These are phyloP conservation scores for Fragaria vesca DNA, from an alignment of 306 rosid genomes.

Conservation along the genomic window DNA sequence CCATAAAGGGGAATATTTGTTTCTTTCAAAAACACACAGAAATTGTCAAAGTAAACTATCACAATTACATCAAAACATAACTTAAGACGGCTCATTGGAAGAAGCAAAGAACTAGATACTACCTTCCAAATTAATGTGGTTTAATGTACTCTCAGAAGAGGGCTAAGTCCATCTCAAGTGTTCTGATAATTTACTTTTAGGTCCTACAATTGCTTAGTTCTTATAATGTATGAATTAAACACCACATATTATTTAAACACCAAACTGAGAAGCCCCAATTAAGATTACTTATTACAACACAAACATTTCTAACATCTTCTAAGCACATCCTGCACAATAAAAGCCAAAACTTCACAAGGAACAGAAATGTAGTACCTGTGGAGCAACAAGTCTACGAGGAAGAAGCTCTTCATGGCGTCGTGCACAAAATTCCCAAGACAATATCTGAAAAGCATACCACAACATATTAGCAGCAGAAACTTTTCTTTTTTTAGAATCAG, in stretches of 20 bases:
- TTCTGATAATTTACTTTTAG: not conserved
- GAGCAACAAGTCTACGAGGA: constrained; percentile 89
- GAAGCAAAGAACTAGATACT: not conserved
- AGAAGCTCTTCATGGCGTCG: constrained; percentile 96
- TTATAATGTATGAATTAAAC: not conserved
- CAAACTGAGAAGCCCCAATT: not conserved
- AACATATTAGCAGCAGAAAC: constrained; percentile 7
- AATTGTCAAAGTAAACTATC: not conserved
- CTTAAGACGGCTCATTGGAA: not conserved
- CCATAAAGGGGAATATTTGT: not conserved
- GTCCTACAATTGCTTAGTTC: not conserved
- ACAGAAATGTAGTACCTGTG: constrained; percentile 66
- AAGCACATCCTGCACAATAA: not conserved
- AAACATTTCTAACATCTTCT: not conserved
- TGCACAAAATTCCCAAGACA: constrained; percentile 96
- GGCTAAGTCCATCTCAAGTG: not conserved
- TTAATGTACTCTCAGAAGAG: not conserved
- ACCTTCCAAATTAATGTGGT: not conserved
- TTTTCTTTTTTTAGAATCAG: constrained; percentile 15
- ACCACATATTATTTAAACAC: not conserved
- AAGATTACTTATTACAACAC: not conserved
- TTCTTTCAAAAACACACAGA: not conserved
- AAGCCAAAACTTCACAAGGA: constrained; percentile 2
- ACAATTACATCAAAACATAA: not conserved
- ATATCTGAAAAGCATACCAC: constrained; percentile 47